Conservation (phyloP, 1,139 yeast genomes). For the Suhomyces taliae region DNA sequence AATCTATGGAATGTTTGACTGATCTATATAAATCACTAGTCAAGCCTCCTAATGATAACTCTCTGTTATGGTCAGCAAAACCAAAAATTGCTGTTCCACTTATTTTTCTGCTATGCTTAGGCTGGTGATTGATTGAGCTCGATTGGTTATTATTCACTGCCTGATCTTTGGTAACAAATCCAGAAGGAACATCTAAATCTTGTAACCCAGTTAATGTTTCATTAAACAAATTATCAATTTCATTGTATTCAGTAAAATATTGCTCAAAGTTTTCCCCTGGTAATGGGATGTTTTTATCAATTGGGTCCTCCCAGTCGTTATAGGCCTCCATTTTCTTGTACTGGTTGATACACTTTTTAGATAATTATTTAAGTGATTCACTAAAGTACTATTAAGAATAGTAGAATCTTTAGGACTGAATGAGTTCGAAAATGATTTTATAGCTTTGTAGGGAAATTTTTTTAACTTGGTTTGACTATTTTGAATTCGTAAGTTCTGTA, state of each 20-base stretch:
- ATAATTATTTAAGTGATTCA: too few relatives aligned
- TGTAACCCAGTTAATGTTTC: constrained; percentile 47
- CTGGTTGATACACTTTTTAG: neutral
- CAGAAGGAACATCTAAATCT: constrained; percentile 53
- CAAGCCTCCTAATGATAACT: constrained; percentile 47
- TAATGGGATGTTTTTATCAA: constrained; percentile 29
- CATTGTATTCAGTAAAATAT: constrained; percentile 36
- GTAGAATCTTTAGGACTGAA: neutral
- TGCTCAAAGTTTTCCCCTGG: constrained; percentile 47
- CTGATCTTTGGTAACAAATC: constrained; percentile 12
- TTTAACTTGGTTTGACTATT: too few relatives aligned
- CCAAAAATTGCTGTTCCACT: constrained; percentile 72
- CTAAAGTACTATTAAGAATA: neutral
- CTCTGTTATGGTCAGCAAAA: constrained; percentile 53
- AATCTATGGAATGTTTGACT: constrained; percentile 20
- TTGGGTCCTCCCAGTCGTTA: constrained; percentile 31
- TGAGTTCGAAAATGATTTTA: too few relatives aligned
- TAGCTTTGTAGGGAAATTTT: too few relatives aligned
- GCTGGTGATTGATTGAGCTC: constrained; percentile 7
- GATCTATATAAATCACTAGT: constrained; percentile 23
- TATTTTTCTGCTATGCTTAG: constrained; percentile 36
- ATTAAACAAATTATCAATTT: constrained; percentile 43
- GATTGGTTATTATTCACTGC: neutral
- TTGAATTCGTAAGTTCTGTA: too few relatives aligned
- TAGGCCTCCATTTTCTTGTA: constrained; percentile 25